Evolutionary conservation across 768 basidiomycete genomes (phyloP).

Genomic region (Tylopilus plumbeoviolaceoides): DNA sequence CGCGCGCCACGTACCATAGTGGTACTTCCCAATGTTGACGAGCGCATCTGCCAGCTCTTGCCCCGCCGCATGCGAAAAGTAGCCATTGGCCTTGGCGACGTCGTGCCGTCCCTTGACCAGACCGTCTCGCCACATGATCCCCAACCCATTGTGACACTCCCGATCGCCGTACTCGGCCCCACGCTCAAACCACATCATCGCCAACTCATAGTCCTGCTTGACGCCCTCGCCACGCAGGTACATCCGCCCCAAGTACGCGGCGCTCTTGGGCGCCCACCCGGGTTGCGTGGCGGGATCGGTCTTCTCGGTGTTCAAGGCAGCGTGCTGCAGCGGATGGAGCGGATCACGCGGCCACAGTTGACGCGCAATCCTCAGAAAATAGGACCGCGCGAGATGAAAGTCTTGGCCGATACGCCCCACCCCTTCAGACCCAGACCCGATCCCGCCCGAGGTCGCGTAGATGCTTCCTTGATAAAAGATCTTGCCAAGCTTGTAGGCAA

Average conservation of each 20-base stretch:
- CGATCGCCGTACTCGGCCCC: constrained; percentile 77
- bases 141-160: constrained; percentile 87
- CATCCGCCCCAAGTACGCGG: constrained; percentile 91
- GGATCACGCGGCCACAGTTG: constrained; percentile 87
- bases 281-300: constrained; percentile 49
- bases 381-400: constrained; percentile 69
- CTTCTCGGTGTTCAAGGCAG: constrained; percentile 36
- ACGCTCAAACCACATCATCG: constrained; percentile 93
- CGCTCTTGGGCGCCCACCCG: constrained; percentile 70
- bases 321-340: constrained; percentile 45
- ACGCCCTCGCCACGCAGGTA: constrained; percentile 91
- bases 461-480: constrained; percentile 96
- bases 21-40: constrained; percentile 82
- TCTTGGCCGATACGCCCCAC: constrained; percentile 84
- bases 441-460: constrained; percentile 74
- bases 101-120: constrained; percentile 69
- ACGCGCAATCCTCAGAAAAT: constrained; percentile 82
- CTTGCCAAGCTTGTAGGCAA: constrained; percentile 90
- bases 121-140: constrained; percentile 91
- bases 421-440: constrained; percentile 86
- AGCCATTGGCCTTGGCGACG: constrained; percentile 51
- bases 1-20: constrained; percentile 46
- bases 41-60: constrained; percentile 92
- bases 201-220: constrained; percentile 65
- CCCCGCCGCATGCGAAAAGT: constrained; percentile 77